Evolutionary conservation across 768 basidiomycete species (phyloP).

Genomic region (Rhizopogon salebrosus): DNA sequence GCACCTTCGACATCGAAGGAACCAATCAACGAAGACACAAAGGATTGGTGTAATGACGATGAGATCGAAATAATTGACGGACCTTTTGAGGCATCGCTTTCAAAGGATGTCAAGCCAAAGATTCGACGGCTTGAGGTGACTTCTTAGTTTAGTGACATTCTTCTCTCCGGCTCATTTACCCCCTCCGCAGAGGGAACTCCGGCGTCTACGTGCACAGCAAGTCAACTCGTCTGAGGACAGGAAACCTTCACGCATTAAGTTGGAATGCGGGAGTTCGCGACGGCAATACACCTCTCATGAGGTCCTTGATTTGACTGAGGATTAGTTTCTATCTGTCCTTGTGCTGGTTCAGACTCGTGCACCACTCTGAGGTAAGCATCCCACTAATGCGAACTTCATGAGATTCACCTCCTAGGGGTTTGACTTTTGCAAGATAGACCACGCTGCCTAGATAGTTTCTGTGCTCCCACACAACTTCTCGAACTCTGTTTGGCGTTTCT

Average conservation of each 20-base stretch:
- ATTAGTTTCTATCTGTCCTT: neutral
- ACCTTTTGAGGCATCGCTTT: neutral
- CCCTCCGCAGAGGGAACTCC: slow-evolving; percentile 7
- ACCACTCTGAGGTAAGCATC: neutral
- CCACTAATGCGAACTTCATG: neutral
- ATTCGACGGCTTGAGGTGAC: too few species aligned
- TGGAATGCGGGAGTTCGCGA: neutral
- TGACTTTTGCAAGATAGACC: neutral
- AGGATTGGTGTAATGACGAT: neutral
- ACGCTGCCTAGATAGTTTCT: neutral
- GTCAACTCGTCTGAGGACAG: slow-evolving; percentile 1
- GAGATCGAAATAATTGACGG: neutral
- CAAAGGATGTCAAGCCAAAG: too few species aligned
- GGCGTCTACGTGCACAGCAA: slow-evolving; percentile 9
- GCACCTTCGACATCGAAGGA: slow-evolving; percentile 1
- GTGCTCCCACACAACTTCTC: too few species aligned
- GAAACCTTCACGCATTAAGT: slow-evolving; percentile 15
- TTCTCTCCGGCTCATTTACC: neutral
- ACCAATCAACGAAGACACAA: neutral
- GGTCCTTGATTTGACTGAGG: neutral
- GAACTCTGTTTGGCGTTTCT: too few species aligned
- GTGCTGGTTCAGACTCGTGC: neutral
- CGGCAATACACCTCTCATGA: neutral
- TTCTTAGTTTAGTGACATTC: neutral
- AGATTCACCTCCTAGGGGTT: neutral